Percentiles rank a stretch among this genome's conserved stretches.
These are phyloP conservation scores for Thermomucor indicae-seudaticae DNA, from an alignment of 371 early-diverging fungal species.

Conservation along the genomic window DNA sequence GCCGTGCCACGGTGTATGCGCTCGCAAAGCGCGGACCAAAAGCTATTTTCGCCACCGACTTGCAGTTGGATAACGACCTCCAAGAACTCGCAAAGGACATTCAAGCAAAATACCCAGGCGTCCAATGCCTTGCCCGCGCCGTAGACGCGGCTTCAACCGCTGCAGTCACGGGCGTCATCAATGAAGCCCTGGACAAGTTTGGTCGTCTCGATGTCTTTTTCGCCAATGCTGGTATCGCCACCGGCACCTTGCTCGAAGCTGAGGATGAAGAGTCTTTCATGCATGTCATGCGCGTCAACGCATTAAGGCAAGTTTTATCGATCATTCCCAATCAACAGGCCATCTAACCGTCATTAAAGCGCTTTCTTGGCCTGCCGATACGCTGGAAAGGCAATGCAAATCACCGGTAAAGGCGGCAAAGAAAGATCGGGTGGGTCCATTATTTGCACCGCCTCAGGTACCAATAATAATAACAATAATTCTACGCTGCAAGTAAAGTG, in stretches of 20 bases:
- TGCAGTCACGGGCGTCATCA: constrained; percentile 29
- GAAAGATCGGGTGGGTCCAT: constrained; percentile 38
- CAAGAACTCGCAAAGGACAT: constrained; percentile 38
- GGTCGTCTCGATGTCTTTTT: constrained; percentile 56
- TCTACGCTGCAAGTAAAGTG: background rate
- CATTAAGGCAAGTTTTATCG: constrained; percentile 14
- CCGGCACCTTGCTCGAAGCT: constrained; percentile 16
- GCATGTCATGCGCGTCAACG: constrained; percentile 30
- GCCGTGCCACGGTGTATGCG: constrained; percentile 41
- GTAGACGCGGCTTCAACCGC: constrained; percentile 44
- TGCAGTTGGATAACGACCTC: constrained; percentile 25
- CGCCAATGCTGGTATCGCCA: constrained; percentile 32
- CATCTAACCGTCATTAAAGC: constrained; percentile 4
- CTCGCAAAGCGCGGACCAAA: constrained; percentile 45
- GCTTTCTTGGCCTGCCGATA: constrained; percentile 36
- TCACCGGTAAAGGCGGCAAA: constrained; percentile 36
- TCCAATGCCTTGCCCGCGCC: constrained; percentile 31
- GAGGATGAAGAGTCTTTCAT: constrained; percentile 27
- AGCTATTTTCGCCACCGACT: constrained; percentile 49
- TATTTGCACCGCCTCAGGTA: constrained; percentile 45
- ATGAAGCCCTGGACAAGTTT: constrained; percentile 34
- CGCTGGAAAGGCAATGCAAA: constrained; percentile 33
- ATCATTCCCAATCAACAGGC: background rate
- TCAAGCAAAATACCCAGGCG: constrained; percentile 24
- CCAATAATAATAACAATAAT: background rate